These are phyloP conservation scores for Pseudocercospora fuligena DNA, from an alignment of 2,329 filamentous ascomycete genomes.

Conservation along the genomic window DNA sequence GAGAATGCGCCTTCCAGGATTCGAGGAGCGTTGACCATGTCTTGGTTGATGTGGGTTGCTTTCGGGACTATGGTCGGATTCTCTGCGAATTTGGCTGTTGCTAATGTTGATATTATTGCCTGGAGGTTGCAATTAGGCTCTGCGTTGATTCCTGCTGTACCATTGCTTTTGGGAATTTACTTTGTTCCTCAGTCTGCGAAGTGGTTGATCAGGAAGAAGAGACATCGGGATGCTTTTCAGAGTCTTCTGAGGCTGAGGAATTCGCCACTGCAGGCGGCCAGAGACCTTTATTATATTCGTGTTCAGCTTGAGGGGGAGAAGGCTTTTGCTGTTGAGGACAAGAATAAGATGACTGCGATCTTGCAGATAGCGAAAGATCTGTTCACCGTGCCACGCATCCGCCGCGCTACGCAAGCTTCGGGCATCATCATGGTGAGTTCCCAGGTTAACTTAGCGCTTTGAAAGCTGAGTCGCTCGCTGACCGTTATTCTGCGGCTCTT, in stretches of 20 bases:
- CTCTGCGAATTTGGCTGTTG: constrained; percentile 58
- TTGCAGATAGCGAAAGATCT: constrained; percentile 15
- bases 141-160: neutral
- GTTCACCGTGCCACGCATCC: constrained; percentile 30
- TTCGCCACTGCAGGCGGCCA: neutral
- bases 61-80: constrained; percentile 69
- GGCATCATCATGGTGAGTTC: constrained; percentile 21
- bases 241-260: neutral
- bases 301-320: neutral
- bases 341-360: neutral
- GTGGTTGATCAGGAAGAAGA: neutral
- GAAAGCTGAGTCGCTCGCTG: too few species aligned
- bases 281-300: neutral
- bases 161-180: neutral
- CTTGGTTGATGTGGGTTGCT: constrained; percentile 48
- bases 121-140: constrained; percentile 2
- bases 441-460: too few species aligned
- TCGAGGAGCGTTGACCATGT: constrained; percentile 40
- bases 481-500: too few species aligned
- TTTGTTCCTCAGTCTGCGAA: neutral
- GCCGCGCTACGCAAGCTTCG: constrained; percentile 27
- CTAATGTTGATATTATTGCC: neutral
- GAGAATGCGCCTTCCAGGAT: constrained; percentile 57
- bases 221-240: neutral
- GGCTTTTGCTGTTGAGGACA: neutral